Evolutionary conservation across 768 basidiomycete genomes (phyloP).

Genomic region (Termitomyces heimii): DNA sequence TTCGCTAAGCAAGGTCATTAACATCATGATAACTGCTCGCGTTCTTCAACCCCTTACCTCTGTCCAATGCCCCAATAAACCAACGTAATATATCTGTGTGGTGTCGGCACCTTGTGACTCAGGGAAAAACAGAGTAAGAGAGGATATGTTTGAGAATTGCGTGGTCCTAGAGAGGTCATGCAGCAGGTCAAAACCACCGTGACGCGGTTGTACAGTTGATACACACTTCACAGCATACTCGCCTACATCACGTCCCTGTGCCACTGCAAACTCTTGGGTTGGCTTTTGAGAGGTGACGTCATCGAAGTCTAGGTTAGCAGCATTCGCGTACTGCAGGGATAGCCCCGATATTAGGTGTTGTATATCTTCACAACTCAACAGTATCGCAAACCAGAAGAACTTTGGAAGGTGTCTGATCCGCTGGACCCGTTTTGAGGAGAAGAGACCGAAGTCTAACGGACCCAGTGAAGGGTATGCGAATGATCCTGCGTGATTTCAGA

Average conservation of each 20-base stretch:
- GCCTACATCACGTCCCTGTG: slow-evolving; percentile 68
- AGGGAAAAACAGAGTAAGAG: slow-evolving; percentile 80
- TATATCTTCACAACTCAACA: background rate
- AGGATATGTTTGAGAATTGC: slow-evolving; percentile 80
- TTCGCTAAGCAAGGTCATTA: slow-evolving; percentile 44
- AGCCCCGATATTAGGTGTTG: background rate
- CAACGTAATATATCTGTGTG: slow-evolving; percentile 75
- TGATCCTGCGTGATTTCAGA: slow-evolving; percentile 42
- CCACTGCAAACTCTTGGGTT: slow-evolving; percentile 68
- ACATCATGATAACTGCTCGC: background rate
- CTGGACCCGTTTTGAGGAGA: slow-evolving; percentile 80
- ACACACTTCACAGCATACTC: slow-evolving; percentile 81
- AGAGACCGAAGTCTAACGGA: slow-evolving; percentile 80
- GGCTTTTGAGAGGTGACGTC: slow-evolving; percentile 58
- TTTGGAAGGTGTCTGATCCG: slow-evolving; percentile 68
- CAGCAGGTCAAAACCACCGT: background rate
- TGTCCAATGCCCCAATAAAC: slow-evolving; percentile 78
- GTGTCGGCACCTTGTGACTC: slow-evolving; percentile 74
- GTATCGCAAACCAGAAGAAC: slow-evolving; percentile 53
- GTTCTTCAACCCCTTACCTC: slow-evolving; percentile 40
- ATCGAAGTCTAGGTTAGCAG: slow-evolving; percentile 75
- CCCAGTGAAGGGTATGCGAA: slow-evolving; percentile 84
- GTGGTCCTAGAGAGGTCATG: slow-evolving; percentile 48
- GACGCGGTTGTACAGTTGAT: background rate
- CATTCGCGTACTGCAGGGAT: slow-evolving; percentile 60